Base-by-base conservation (phyloP, 2,329 filamentous ascomycete species). In the Ascomycota sp. region DNA sequence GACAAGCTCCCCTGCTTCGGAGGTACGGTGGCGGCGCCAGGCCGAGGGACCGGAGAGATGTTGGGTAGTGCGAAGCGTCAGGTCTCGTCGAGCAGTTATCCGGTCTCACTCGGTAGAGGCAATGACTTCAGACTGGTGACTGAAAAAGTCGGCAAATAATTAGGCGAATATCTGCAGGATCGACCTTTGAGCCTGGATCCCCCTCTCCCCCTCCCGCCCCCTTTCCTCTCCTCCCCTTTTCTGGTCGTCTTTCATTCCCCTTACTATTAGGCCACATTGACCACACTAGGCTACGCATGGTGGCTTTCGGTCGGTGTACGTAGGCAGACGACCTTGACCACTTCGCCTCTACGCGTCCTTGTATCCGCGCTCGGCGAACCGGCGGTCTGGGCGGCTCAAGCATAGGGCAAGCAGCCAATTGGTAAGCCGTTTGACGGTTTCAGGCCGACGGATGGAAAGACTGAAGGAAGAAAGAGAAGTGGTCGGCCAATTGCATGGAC, bases 371-470 rank as follows among this genome's bases (percentile, higher is more conserved):
- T 20, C 25, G 25, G 25, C 17, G 32, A 30, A 28, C 24, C 35
- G 33, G 35, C 26, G 28, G 31, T 35, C 28, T 37, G 37, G 32
- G 32, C 32, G 22, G 32, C 23, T 21, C 29, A 27, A 30, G 33
- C 29, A 27, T 8, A 24, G 9, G 23, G 13, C 17, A 29, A 20
- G 32, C 30, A 35, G 28, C 36, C 34, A 36, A 39, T 36, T 25
- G 31, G n/a, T 22, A 9, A 28, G 23, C n/a, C n/a, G n/a, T n/a
- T n/a, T n/a, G n/a, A n/a, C n/a, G n/a, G n/a, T n/a, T n/a, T n/a
- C n/a, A n/a, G n/a, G n/a, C n/a, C n/a, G n/a, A n/a, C n/a, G n/a
- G n/a, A n/a, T n/a, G 8, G 7, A n/a, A 20, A 28, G 26, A 20
- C 7, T n/a, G 8, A 23, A n/a, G 26, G 19, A 29, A 32, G 7